Conservation (phyloP, 805 yeast genomes). For the Myxozyma nipponensis region DNA sequence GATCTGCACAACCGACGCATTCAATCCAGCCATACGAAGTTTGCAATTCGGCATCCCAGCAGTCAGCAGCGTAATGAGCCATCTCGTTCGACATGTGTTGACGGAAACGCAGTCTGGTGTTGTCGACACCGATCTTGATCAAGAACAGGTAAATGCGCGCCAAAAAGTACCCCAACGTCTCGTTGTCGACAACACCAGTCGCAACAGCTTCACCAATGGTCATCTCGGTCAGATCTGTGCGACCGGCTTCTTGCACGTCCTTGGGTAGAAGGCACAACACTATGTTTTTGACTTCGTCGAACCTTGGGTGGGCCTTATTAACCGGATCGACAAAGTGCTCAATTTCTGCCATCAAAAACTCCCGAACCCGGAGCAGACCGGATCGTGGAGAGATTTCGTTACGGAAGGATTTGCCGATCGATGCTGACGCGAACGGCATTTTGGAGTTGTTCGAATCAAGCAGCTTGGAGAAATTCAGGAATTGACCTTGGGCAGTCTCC, state of each 20-base stretch:
- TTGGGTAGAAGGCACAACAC: constrained; percentile 78
- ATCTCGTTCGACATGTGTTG: constrained; percentile 98
- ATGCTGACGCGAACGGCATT: constrained; percentile 99
- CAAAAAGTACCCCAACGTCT: constrained; percentile 94
- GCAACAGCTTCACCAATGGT: constrained; percentile 89
- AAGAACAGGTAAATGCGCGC: constrained; percentile 89
- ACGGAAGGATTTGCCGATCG: constrained; percentile 97
- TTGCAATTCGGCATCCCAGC: constrained; percentile 98
- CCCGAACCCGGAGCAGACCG: constrained; percentile 96
- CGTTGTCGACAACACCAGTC: constrained; percentile 86
- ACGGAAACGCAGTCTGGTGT: constrained; percentile 82
- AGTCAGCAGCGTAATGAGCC: constrained; percentile 99
- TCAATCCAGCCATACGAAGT: constrained; percentile 99
- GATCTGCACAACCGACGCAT: constrained; percentile 99
- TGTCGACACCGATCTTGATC: constrained; percentile 84
- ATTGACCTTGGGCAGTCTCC: constrained; percentile 99
- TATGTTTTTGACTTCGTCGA: constrained; percentile 68
- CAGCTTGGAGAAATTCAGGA: constrained; percentile 88
- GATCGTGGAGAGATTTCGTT: constrained; percentile 98
- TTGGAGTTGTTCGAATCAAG: constrained; percentile 91
- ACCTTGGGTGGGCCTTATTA: constrained; percentile 77
- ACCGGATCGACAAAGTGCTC: constrained; percentile 97
- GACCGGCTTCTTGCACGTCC: constrained; percentile 82
- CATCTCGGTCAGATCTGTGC: constrained; percentile 58
- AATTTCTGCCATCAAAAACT: constrained; percentile 98